phyloP scores from a whole-genome alignment of 805 yeast genomes.

The Cyberlindnera xylosilytica region DNA sequence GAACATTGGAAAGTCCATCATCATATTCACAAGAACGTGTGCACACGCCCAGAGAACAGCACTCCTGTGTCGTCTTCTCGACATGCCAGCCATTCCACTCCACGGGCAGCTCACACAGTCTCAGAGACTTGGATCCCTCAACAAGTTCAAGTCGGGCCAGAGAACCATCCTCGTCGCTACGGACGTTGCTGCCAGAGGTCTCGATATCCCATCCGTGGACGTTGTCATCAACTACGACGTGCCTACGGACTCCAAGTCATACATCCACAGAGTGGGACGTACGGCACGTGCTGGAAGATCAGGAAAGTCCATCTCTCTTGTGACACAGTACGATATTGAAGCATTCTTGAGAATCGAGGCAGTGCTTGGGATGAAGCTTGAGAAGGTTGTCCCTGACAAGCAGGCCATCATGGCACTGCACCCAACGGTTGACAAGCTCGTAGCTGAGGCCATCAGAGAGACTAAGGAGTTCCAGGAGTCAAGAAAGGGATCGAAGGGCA shows the following conservation, averaged over 20 bases:
- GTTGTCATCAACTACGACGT: conserved; percentile 75
- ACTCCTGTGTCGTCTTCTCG: conserved; percentile 70
- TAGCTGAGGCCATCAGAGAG: conserved; percentile 75
- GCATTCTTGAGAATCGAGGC: conserved; percentile 84
- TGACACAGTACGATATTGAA: conserved; percentile 93
- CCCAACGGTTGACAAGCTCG: conserved; percentile 87
- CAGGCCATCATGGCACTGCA: conserved; percentile 75
- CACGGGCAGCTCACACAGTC: conserved; percentile 91
- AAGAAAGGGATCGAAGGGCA: conserved; percentile 17
- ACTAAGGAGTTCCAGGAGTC: conserved; percentile 30
- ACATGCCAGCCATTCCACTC: conserved; percentile 86
- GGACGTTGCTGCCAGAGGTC: conserved; percentile 87
- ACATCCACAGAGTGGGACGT: conserved; percentile 88
- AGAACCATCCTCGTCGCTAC: conserved; percentile 73
- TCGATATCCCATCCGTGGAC: conserved; percentile 80
- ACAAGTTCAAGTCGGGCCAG: conserved; percentile 72
- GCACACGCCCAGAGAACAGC: conserved; percentile 94
- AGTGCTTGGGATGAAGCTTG: conserved; percentile 78
- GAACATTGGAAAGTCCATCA: conserved; percentile 76
- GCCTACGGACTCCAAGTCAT: conserved; percentile 82
- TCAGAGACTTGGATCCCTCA: conserved; percentile 78
- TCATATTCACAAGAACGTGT: conserved; percentile 90
- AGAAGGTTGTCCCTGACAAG: conserved; percentile 77
- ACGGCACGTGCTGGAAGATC: conserved; percentile 93
- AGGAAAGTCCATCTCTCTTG: conserved; percentile 82